Evolutionary conservation across 208 protist genomes (phyloP).

Genomic region (Trypanosoma congolense): DNA sequence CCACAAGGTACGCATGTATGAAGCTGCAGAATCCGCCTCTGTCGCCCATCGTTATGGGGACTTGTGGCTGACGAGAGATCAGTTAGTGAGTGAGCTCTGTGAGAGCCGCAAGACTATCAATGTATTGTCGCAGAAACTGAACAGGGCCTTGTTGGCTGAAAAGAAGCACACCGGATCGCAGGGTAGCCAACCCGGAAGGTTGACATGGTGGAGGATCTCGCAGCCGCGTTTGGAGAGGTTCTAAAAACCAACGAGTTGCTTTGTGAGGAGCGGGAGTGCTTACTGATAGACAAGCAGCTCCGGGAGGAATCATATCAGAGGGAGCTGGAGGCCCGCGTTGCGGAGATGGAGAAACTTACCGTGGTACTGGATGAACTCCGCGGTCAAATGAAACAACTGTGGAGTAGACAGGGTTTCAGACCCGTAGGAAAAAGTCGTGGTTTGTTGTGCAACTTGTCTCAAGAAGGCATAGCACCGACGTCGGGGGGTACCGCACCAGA

Average conservation of each 20-base stretch:
- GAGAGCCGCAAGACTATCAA: conserved; percentile 3
- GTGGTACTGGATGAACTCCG: conserved; percentile 15
- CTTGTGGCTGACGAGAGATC: conserved; percentile 13
- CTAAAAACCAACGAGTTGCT: conserved; percentile 14
- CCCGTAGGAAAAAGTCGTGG: not conserved
- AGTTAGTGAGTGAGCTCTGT: conserved; percentile 11
- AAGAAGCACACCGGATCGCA: not conserved
- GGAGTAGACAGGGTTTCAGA: not conserved
- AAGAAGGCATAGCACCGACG: not conserved
- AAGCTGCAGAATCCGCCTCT: conserved; percentile 27
- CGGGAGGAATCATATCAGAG: conserved; percentile 18
- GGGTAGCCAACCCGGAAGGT: not conserved
- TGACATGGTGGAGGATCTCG: conserved; percentile 11
- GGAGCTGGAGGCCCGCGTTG: conserved; percentile 17
- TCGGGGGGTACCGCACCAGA: no score
- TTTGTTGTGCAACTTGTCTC: not conserved
- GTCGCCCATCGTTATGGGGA: conserved; percentile 27
- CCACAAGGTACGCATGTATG: conserved; percentile 32
- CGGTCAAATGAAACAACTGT: conserved; percentile 5
- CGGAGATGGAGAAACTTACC: conserved; percentile 20
- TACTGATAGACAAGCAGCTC: conserved; percentile 10
- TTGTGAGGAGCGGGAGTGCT: conserved; percentile 14
- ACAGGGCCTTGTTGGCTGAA: not conserved
- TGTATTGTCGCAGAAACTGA: not conserved
- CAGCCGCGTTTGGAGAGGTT: conserved; percentile 13